phyloP scores from a whole-genome alignment of 306 rosid species.

The Abrus precatorius region DNA sequence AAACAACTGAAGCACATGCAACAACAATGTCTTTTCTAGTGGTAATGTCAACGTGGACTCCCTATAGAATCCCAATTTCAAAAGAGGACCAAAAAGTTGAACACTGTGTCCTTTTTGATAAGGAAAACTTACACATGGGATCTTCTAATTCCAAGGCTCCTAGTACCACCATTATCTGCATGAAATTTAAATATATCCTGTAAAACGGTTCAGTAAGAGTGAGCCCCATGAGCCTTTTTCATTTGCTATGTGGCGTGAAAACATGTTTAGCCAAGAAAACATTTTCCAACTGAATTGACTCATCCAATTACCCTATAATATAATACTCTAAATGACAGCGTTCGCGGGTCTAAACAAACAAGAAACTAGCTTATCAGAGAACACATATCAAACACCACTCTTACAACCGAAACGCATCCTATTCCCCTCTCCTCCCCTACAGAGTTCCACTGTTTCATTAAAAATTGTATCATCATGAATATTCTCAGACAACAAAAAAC shows the following conservation, averaged over 20 bases:
- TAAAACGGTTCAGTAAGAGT: background rate
- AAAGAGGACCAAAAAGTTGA: conserved; percentile 8
- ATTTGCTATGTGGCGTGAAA: background rate
- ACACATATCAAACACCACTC: conserved; percentile 23
- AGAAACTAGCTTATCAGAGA: conserved; percentile 34
- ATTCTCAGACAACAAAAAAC: background rate
- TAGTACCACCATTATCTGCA: conserved; percentile 25
- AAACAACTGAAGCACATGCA: conserved; percentile 29
- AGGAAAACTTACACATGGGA: conserved; percentile 7
- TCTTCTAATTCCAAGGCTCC: conserved; percentile 1
- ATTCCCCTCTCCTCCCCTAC: conserved; percentile 22
- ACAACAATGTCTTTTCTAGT: background rate
- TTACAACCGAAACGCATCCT: conserved; percentile 23
- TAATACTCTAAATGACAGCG: background rate
- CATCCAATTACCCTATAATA: background rate
- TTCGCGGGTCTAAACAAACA: background rate
- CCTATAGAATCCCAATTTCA: conserved; percentile 24
- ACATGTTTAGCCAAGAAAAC: background rate
- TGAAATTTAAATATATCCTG: background rate
- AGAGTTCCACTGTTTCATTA: conserved; percentile 48
- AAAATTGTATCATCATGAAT: conserved; percentile 25
- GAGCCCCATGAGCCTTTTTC: background rate
- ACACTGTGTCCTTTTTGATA: background rate
- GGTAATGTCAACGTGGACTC: conserved; percentile 1
- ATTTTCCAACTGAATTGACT: background rate